Evolutionary conservation across 148 eudicot genomes (phyloP), one percentile per base, ranked within the genome.

Genomic region (Dysphania ambrosioides): DNA sequence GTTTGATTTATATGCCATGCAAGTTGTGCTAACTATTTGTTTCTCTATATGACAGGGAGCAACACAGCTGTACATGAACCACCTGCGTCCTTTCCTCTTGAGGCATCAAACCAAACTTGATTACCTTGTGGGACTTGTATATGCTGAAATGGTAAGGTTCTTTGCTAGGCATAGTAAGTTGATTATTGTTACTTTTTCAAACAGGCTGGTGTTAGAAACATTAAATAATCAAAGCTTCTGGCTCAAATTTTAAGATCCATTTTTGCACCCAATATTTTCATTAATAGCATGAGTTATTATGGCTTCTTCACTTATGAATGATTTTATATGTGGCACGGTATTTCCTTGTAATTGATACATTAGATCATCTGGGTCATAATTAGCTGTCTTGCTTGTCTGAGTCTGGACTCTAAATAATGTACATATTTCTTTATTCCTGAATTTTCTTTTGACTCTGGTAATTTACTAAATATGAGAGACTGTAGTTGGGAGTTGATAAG

Each of bases 41-140:
- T 72, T 68, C 61, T n/a, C 70, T 78, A 76, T 51, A 61, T 85
- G 49, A 85, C 91, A 95, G 98, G 98, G 98, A 63, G 96, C 98
- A 66, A 80, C 68, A 71, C 86, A 83, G 68, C 73, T 92, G 64
- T 95, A 95, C 76, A 82, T 59, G 79, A 86, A 83, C 73, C 79
- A 88, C 78, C 68, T 95, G 75, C 92, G 93, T 35, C 97, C 98
- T 29, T 92, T 95, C 83, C 84, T 95, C 42, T 74, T 82, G 84
- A 90, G 79, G 84, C 97, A 95, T 88, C 97, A 95, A 82, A 84
- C 76, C 61, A 87, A 82, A 75, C 89, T 95, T 35, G 98, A 95
- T 81, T 86, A 83, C 51, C 40, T 88, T 60, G 86, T 89, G 79
- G 90, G 80, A 55, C 26, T 84, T 68, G n/a, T 87, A 40, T 87